phyloP scores from a whole-genome alignment of 2,329 filamentous ascomycete genomes.

The Alternaria metachromatica region DNA sequence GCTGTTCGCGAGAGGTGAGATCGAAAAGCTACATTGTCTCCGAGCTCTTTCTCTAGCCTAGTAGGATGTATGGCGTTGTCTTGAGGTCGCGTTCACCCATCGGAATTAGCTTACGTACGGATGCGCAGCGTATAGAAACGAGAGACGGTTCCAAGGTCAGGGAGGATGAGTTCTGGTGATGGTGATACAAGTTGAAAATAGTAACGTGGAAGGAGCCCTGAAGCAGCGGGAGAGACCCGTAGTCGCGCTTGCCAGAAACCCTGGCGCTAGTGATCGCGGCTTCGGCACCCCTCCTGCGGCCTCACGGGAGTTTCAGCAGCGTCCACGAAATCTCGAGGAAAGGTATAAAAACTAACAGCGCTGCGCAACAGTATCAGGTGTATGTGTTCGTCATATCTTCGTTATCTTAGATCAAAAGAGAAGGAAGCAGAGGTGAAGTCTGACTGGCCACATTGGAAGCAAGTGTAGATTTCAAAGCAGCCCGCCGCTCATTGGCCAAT shows the following conservation, averaged over 20 bases:
- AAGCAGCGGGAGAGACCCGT: background rate
- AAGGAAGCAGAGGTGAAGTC: background rate
- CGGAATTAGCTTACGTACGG: background rate
- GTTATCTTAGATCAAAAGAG: background rate
- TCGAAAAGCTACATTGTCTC: background rate
- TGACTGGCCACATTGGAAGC: conserved; percentile 10
- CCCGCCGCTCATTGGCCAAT: conserved; percentile 2
- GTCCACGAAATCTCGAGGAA: background rate
- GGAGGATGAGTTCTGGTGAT: background rate
- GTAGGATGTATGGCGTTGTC: background rate
- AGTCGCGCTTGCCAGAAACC: conserved; percentile 3
- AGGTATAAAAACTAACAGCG: background rate
- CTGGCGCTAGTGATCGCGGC: background rate
- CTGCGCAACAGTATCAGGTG: background rate
- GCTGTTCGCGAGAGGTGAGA: background rate
- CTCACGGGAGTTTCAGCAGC: conserved; percentile 5
- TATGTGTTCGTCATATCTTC: background rate
- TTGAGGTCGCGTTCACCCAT: background rate
- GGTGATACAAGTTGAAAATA: background rate
- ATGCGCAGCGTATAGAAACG: background rate
- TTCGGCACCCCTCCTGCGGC: conserved; percentile 15
- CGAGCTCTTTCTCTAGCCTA: background rate
- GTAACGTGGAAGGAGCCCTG: background rate
- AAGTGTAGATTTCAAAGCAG: conserved; percentile 3
- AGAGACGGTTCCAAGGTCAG: background rate